phyloP scores from a whole-genome alignment of 139 green algal genomes.

The Chlorella sorokiniana region DNA sequence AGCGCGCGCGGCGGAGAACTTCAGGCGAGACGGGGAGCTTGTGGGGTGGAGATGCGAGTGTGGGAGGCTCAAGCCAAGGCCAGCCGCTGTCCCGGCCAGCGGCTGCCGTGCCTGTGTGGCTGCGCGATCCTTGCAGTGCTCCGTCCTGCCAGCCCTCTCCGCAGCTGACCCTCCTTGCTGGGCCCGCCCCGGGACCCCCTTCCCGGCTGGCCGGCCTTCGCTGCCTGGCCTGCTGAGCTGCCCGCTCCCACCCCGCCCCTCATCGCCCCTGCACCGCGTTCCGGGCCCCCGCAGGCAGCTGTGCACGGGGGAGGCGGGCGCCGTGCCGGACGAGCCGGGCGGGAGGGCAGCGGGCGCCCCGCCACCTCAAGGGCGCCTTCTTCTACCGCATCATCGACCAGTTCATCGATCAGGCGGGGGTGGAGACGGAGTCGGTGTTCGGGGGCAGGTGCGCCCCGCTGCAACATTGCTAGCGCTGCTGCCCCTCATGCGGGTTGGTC shows the following conservation, averaged over 20 bases:
- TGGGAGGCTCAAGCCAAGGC: background rate
- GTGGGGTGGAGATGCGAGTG: background rate
- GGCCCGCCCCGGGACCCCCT: too few relatives aligned
- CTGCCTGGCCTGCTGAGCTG: background rate
- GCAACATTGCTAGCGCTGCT: too few relatives aligned
- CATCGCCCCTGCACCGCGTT: background rate
- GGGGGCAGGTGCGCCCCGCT: constrained; percentile 57
- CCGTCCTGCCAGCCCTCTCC: too few relatives aligned
- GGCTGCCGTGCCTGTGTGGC: too few relatives aligned
- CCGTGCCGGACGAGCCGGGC: constrained; percentile 50
- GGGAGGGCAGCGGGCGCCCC: constrained; percentile 55
- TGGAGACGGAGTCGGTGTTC: constrained; percentile 53
- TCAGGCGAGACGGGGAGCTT: constrained; percentile 32
- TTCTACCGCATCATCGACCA: constrained; percentile 59
- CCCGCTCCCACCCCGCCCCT: background rate
- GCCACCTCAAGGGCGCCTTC: constrained; percentile 56
- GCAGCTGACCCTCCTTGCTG: too few relatives aligned
- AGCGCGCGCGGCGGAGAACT: constrained; percentile 59
- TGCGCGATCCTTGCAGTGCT: too few relatives aligned
- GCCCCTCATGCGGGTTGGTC: too few relatives aligned
- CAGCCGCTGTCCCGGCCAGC: too few relatives aligned
- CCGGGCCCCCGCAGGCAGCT: constrained; percentile 42
- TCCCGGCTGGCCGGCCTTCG: background rate
- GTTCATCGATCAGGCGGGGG: constrained; percentile 60
- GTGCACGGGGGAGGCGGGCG: constrained; percentile 67